Evolutionary conservation across 75 land plant genomes (phyloP).

Genomic region (Selaginella moellendorffii): DNA sequence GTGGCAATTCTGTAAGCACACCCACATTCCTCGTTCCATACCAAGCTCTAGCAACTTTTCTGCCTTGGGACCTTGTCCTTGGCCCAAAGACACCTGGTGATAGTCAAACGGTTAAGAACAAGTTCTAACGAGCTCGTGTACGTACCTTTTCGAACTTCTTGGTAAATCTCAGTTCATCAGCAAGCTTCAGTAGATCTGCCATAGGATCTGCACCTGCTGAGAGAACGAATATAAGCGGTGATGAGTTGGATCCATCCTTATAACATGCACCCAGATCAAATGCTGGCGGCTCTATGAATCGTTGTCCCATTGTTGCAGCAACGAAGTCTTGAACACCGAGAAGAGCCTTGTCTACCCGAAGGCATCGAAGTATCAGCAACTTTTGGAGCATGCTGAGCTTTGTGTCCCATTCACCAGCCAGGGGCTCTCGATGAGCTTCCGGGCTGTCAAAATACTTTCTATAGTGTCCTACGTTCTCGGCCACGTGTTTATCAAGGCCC

Average conservation of each 20-base stretch:
- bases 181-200: conserved; percentile 33
- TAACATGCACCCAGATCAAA: conserved; percentile 30
- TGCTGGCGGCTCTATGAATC: conserved; percentile 27
- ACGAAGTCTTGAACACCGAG: conserved; percentile 35
- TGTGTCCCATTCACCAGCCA: conserved; percentile 27
- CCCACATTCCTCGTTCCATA: conserved; percentile 38
- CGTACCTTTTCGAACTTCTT: conserved; percentile 33
- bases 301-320: conserved; percentile 18
- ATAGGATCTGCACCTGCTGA: conserved; percentile 33
- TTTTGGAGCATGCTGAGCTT: conserved; percentile 21
- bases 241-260: conserved; percentile 26
- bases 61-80: conserved; percentile 37
- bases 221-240: conserved; percentile 29
- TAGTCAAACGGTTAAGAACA: not conserved
- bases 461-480: conserved; percentile 21
- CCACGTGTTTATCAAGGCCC: conserved; percentile 18
- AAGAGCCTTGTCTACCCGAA: conserved; percentile 30
- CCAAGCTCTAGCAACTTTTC: conserved; percentile 24
- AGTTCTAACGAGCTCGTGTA: not conserved
- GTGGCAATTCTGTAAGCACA: conserved; percentile 33
- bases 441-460: conserved; percentile 24
- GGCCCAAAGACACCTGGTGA: conserved; percentile 27
- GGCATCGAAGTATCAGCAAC: conserved; percentile 22
- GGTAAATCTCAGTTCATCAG: conserved; percentile 24
- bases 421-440: conserved; percentile 22